phyloP scores from a whole-genome alignment of 2,329 filamentous ascomycete genomes.

The Neonectria punicea region DNA sequence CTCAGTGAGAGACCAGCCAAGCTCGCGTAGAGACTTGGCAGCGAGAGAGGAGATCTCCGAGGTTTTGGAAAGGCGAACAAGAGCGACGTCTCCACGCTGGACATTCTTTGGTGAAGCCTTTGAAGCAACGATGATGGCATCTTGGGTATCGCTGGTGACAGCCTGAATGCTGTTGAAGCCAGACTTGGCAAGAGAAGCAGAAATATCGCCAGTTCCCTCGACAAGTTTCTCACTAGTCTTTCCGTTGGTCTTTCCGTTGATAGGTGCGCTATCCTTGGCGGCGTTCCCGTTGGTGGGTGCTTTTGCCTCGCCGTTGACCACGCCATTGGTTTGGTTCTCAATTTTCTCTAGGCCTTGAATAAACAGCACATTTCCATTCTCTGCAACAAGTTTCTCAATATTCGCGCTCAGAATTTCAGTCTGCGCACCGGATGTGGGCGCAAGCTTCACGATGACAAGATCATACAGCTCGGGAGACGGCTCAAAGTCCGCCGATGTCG shows the following conservation, averaged over 20 bases:
- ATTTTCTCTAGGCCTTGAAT: not conserved
- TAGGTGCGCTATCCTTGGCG: not conserved
- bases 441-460: conserved; percentile 1
- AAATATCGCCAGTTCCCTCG: not conserved
- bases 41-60: not conserved
- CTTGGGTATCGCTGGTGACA: not conserved
- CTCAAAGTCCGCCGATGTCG: not conserved
- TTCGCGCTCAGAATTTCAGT: not conserved
- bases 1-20: not conserved
- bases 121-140: not conserved
- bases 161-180: not conserved
- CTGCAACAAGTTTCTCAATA: not conserved
- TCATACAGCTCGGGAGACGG: not conserved
- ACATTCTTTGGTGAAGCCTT: not conserved
- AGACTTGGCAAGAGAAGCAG: not conserved
- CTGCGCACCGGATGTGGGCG: not conserved
- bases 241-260: not conserved
- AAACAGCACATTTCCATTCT: conserved; percentile 2
- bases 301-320: not conserved
- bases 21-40: not conserved
- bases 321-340: not conserved
- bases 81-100: not conserved
- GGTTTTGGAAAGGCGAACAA: not conserved
- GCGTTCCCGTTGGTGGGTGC: not conserved
- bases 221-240: not conserved